Evolutionary conservation across 106 monocot genomes (phyloP).

Genomic region (Vanilla planifolia): DNA sequence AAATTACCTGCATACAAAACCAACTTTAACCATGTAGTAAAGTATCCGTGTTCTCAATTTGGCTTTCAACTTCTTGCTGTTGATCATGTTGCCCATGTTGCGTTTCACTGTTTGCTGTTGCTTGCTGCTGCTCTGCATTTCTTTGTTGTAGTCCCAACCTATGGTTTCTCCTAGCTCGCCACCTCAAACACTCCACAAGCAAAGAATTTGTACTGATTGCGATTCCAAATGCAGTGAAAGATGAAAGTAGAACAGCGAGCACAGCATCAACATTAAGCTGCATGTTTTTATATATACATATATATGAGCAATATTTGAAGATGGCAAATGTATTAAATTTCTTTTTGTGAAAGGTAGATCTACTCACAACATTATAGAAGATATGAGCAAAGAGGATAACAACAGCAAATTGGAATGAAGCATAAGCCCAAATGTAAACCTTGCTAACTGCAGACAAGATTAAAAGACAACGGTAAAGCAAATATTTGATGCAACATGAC

Average conservation of each 20-base stretch:
- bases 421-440: slow-evolving; percentile 90
- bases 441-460: slow-evolving; percentile 50
- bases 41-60: background rate
- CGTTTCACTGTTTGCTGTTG: slow-evolving; percentile 12
- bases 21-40: background rate
- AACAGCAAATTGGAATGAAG: slow-evolving; percentile 92
- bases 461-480: background rate
- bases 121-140: slow-evolving; percentile 9
- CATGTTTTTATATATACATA: slow-evolving; percentile 5
- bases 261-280: slow-evolving; percentile 73
- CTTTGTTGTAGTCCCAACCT: slow-evolving; percentile 27
- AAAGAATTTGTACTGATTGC: slow-evolving; percentile 85
- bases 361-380: slow-evolving; percentile 76
- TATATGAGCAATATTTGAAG: too few species aligned
- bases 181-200: slow-evolving; percentile 76
- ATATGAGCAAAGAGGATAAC: slow-evolving; percentile 97
- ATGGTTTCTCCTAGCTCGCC: slow-evolving; percentile 60
- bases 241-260: slow-evolving; percentile 82
- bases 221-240: slow-evolving; percentile 96
- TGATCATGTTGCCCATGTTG: background rate
- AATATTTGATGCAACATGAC: too few species aligned
- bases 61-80: slow-evolving; percentile 1
- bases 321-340: too few species aligned
- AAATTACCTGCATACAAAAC: background rate
- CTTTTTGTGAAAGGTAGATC: background rate